phyloP scores from a whole-genome alignment of 108 stramenopile species.

The Skeletonema potamos region DNA sequence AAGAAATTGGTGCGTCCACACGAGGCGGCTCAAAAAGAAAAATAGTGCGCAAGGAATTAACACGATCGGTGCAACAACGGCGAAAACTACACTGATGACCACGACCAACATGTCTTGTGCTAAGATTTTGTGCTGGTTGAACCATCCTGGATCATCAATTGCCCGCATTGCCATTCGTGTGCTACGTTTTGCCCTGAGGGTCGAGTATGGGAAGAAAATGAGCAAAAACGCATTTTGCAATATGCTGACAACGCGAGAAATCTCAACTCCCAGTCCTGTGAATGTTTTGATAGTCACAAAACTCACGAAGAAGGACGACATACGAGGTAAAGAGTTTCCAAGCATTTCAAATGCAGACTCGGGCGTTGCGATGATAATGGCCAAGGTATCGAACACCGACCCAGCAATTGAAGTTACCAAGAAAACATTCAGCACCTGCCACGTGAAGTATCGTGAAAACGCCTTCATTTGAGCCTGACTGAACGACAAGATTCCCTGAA shows the following conservation, averaged over 20 bases:
- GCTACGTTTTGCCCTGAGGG: conserved; percentile 66
- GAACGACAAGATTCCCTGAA: conserved; percentile 82
- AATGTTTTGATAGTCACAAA: conserved; percentile 90
- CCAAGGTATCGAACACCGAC: conserved; percentile 86
- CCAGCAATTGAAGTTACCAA: conserved; percentile 92
- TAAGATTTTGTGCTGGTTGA: conserved; percentile 89
- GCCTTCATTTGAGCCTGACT: conserved; percentile 86
- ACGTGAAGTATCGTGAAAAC: conserved; percentile 89
- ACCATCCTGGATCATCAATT: conserved; percentile 92
- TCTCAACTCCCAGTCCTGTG: conserved; percentile 84
- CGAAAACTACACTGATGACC: conserved; percentile 86
- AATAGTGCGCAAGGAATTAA: conserved; percentile 83
- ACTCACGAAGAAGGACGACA: conserved; percentile 88
- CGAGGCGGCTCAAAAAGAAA: conserved; percentile 76
- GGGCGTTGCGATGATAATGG: conserved; percentile 81
- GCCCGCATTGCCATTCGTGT: conserved; percentile 68
- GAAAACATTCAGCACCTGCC: conserved; percentile 89
- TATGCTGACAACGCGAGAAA: conserved; percentile 71
- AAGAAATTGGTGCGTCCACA: conserved; percentile 92
- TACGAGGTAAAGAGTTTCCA: conserved; percentile 85
- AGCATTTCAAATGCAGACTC: conserved; percentile 86
- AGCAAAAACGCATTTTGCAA: conserved; percentile 62
- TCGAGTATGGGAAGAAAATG: conserved; percentile 76
- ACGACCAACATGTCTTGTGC: conserved; percentile 93
- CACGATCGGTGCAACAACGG: conserved; percentile 89